These are phyloP conservation scores for Alternaria sp. DNA, from an alignment of 2,329 filamentous ascomycete species.

Conservation along the genomic window DNA sequence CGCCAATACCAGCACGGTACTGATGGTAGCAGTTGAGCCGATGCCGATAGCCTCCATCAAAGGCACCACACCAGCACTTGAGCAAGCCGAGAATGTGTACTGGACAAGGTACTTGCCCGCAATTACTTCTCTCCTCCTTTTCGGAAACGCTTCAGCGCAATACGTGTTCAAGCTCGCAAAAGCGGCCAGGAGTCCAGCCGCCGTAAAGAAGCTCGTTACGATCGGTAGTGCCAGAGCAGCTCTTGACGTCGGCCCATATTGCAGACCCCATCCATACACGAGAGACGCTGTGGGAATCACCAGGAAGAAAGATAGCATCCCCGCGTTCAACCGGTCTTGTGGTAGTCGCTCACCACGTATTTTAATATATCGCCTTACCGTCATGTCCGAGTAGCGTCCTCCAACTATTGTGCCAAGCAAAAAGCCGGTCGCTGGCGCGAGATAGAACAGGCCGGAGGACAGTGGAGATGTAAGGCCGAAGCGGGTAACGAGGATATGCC, in stretches of 20 bases:
- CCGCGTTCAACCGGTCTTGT: not conserved
- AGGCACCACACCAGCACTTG: not conserved
- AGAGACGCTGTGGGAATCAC: not conserved
- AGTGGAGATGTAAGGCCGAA: not conserved
- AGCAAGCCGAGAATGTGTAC: not conserved
- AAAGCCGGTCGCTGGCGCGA: not conserved
- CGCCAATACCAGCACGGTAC: not conserved
- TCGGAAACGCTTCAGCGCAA: not conserved
- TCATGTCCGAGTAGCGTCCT: not conserved
- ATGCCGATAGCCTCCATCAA: not conserved
- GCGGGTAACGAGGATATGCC: not conserved
- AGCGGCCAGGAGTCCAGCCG: not conserved
- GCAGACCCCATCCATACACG: not conserved
- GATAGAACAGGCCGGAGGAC: not conserved
- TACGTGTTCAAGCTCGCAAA: not conserved
- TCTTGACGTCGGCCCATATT: not conserved
- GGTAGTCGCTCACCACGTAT: not conserved
- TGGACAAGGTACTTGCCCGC: not conserved
- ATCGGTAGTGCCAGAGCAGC: not conserved
- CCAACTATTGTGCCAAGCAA: not conserved
- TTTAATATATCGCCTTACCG: not conserved
- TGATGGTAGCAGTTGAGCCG: not conserved
- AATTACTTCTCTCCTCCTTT: not conserved
- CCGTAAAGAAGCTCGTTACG: not conserved
- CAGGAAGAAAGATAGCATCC: not conserved